Percentiles rank a stretch among this genome's conserved stretches.
These are phyloP conservation scores for Sporothrix phasma DNA, from an alignment of 2,329 filamentous ascomycete species.

Conservation along the genomic window DNA sequence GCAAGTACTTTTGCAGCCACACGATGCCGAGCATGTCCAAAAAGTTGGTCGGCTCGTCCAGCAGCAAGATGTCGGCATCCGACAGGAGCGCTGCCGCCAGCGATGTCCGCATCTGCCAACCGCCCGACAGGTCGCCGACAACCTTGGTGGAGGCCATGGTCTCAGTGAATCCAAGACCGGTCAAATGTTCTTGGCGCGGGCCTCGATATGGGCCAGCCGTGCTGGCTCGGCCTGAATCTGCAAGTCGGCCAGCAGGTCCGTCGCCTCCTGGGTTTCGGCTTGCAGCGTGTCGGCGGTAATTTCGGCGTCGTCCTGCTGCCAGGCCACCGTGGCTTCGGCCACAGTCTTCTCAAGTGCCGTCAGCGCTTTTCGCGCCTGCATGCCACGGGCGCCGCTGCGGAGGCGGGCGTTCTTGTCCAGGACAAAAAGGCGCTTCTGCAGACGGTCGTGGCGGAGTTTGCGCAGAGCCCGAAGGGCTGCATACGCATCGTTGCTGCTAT, in stretches of 20 bases:
- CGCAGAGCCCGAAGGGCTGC: constrained; percentile 52
- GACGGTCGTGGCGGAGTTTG: constrained; percentile 49
- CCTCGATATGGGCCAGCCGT: constrained; percentile 45
- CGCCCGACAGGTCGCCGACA: constrained; percentile 56
- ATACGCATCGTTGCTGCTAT: constrained; percentile 27
- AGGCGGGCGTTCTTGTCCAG: constrained; percentile 64
- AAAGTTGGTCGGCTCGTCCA: constrained; percentile 84
- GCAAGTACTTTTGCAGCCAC: constrained; percentile 69
- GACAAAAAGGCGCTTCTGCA: constrained; percentile 54
- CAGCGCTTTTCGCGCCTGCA: constrained; percentile 66
- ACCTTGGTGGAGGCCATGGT: constrained; percentile 26
- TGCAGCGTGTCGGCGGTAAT: constrained; percentile 49
- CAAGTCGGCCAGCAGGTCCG: constrained; percentile 58
- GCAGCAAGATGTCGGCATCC: constrained; percentile 64
- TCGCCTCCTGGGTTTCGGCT: constrained; percentile 57
- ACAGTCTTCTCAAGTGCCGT: constrained; percentile 58
- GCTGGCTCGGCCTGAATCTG: constrained; percentile 58
- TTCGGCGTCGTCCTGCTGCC: constrained; percentile 43
- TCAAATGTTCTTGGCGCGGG: constrained; percentile 38
- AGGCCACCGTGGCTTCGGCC: constrained; percentile 45
- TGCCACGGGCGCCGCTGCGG: constrained; percentile 63
- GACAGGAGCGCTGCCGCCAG: constrained; percentile 59
- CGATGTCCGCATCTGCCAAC: constrained; percentile 62
- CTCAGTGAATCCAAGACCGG: constrained; percentile 16
- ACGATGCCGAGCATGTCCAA: constrained; percentile 74